These are phyloP conservation scores for Bremia lactucae DNA, from an alignment of 352 stramenopile species.

Conservation along the genomic window DNA sequence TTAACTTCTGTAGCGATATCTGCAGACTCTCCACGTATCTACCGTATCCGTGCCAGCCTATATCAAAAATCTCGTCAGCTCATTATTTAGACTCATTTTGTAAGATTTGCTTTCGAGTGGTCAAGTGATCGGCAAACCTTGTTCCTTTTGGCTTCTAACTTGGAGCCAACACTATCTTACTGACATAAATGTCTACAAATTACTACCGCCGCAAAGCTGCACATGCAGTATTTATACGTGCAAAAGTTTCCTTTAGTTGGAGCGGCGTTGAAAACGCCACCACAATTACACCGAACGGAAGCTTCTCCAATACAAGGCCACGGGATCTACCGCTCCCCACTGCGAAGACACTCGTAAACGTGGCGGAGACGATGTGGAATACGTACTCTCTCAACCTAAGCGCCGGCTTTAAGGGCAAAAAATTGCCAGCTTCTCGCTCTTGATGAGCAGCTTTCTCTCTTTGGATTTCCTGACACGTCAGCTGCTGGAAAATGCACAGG, in stretches of 20 bases:
- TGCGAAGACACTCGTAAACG: constrained; percentile 34
- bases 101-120: too few species aligned
- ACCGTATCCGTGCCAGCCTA: too few species aligned
- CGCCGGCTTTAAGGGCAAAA: constrained; percentile 9
- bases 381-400: constrained; percentile 19
- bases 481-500: constrained; percentile 31
- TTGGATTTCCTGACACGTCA: constrained; percentile 30
- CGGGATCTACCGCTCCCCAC: constrained; percentile 22
- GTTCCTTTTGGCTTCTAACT: too few species aligned
- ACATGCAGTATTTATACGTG: constrained; percentile 27
- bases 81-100: too few species aligned
- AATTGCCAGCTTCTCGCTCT: neutral
- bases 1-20: too few species aligned
- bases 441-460: constrained; percentile 6
- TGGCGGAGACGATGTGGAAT: constrained; percentile 37
- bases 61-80: too few species aligned
- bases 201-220: constrained; percentile 13
- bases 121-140: too few species aligned
- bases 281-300: constrained; percentile 40
- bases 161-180: too few species aligned
- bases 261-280: constrained; percentile 31
- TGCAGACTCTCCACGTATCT: too few species aligned
- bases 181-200: too few species aligned
- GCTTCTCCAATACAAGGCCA: constrained; percentile 34
- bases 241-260: constrained; percentile 23